Percentiles rank a stretch among this genome's conserved stretches.
Conservation (phyloP, 2,329 filamentous ascomycete genomes). For the Phialemoniopsis sp. region DNA sequence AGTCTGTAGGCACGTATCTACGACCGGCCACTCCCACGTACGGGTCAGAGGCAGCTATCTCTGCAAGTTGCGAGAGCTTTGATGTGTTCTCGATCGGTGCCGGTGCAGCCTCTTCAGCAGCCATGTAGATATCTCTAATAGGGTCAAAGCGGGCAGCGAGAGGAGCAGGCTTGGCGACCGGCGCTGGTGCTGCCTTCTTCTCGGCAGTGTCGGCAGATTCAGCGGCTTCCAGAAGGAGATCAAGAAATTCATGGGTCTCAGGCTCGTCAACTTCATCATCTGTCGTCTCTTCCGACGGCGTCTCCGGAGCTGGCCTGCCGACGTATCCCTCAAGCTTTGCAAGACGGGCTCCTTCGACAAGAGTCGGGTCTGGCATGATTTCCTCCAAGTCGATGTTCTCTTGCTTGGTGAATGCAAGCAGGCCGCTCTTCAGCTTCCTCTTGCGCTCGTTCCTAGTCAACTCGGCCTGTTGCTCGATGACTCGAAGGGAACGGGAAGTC, state of each 20-base stretch:
- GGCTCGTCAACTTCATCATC: constrained; percentile 8
- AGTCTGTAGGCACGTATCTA: no score
- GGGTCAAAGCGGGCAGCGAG: no score
- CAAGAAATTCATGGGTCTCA: constrained; percentile 4
- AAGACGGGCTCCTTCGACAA: constrained; percentile 10
- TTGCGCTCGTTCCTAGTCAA: constrained; percentile 4
- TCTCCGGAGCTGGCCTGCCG: background rate
- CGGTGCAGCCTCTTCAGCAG: no score
- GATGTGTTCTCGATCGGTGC: no score
- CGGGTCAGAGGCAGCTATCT: no score
- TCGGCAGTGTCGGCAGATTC: background rate
- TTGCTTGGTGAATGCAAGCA: constrained; percentile 15
- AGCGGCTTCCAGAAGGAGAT: constrained; percentile 1
- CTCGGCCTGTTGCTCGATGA: constrained; percentile 18
- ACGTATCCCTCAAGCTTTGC: constrained; percentile 7
- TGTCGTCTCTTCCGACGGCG: constrained; percentile 10
- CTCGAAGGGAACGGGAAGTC: constrained; percentile 35
- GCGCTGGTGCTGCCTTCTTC: constrained; percentile 6
- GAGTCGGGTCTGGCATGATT: constrained; percentile 5
- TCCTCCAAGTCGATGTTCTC: constrained; percentile 16
- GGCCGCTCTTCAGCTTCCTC: constrained; percentile 10
- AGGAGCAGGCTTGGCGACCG: no score
- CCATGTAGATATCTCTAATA: no score
- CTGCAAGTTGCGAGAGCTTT: no score
- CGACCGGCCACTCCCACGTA: no score